Conservation (phyloP, 1,139 yeast species). For the Meyerozyma sp. region DNA sequence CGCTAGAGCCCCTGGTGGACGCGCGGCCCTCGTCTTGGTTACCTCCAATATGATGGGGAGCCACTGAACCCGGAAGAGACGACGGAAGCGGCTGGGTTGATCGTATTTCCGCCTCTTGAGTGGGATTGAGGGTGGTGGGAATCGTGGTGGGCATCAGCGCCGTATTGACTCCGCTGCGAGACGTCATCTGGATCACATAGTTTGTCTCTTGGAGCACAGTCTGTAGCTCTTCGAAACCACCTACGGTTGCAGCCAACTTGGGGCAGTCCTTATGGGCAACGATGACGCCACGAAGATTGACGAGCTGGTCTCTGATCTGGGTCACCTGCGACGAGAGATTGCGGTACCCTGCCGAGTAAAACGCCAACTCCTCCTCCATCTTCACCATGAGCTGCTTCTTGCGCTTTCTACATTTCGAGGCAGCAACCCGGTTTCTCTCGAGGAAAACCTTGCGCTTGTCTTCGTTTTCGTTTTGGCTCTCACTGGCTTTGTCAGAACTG, state of each 20-base stretch:
- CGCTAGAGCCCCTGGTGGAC: constrained; percentile 2
- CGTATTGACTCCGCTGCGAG: constrained; percentile 12
- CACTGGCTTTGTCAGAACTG: constrained; percentile 11
- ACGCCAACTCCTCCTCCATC: constrained; percentile 72
- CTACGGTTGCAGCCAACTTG: constrained; percentile 27
- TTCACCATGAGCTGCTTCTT: constrained; percentile 84
- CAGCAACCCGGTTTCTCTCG: constrained; percentile 92
- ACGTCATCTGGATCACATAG: constrained; percentile 20
- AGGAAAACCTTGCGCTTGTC: constrained; percentile 78
- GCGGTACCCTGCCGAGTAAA: constrained; percentile 68
- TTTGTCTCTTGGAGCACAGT: constrained; percentile 28
- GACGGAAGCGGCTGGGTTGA: neutral
- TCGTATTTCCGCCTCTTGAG: constrained; percentile 1
- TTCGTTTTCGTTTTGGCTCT: constrained; percentile 39
- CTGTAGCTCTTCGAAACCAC: constrained; percentile 33
- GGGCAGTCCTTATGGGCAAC: constrained; percentile 38
- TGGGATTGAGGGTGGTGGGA: constrained; percentile 24
- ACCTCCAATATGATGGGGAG: constrained; percentile 1
- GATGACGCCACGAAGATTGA: constrained; percentile 39
- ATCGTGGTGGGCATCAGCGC: constrained; percentile 28
- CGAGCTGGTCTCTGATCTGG: constrained; percentile 55
- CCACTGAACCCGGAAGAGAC: neutral
- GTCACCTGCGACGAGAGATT: constrained; percentile 56
- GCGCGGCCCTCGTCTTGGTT: neutral
- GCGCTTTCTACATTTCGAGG: constrained; percentile 90